Percentiles rank a stretch among this genome's conserved stretches.
Evolutionary conservation across 352 stramenopile genomes (phyloP).

Genomic region (Blastocystis hominis): DNA sequence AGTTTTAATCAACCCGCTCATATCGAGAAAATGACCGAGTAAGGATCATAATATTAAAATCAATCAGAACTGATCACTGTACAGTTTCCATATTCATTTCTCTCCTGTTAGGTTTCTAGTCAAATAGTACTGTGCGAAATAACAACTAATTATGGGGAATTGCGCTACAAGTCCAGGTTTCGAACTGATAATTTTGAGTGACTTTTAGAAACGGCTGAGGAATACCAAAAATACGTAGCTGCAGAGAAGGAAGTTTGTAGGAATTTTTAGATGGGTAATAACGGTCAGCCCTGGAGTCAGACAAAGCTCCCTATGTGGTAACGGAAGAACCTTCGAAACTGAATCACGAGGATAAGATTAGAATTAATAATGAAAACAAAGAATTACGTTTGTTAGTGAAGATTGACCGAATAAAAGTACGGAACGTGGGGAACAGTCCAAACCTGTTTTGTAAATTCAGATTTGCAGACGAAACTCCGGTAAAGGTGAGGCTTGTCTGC

Average conservation of each 20-base stretch:
- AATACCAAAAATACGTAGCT: constrained; percentile 49
- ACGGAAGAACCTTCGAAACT: background rate
- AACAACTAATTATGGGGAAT: constrained; percentile 21
- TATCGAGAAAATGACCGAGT: background rate
- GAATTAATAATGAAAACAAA: constrained; percentile 51
- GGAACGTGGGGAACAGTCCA: constrained; percentile 3
- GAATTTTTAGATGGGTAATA: background rate
- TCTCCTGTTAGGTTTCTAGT: background rate
- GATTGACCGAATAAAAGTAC: constrained; percentile 55
- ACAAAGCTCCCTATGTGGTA: background rate
- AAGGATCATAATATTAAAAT: background rate
- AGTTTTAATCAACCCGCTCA: constrained; percentile 26
- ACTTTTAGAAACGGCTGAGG: constrained; percentile 44
- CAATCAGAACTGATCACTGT: background rate
- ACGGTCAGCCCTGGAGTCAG: constrained; percentile 8
- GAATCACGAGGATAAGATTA: background rate
- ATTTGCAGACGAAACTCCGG: constrained; percentile 34
- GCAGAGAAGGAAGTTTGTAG: constrained; percentile 50
- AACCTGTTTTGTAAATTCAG: constrained; percentile 57
- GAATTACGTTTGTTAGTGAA: constrained; percentile 35
- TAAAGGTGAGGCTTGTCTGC: background rate
- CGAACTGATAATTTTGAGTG: background rate
- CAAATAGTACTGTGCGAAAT: background rate
- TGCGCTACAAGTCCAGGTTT: constrained; percentile 53
- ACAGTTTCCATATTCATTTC: background rate